These are phyloP conservation scores for Omphalotus olearius DNA, from an alignment of 1,284 basidiomycete genomes.

Conservation along the genomic window DNA sequence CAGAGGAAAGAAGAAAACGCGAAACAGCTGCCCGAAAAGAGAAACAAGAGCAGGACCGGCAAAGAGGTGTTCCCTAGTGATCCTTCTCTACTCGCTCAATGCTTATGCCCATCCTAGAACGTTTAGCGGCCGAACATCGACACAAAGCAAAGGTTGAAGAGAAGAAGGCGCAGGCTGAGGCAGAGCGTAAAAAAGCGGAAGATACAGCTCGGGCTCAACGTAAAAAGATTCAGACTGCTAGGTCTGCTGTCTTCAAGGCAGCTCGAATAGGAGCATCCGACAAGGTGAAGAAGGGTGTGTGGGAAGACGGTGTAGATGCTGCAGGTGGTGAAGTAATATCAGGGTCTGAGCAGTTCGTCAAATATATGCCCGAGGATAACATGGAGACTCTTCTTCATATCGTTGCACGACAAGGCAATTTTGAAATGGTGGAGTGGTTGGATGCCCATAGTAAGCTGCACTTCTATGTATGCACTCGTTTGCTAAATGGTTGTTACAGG, in stretches of 20 bases:
- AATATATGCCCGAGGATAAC: slow-evolving; percentile 43
- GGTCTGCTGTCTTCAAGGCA: slow-evolving; percentile 59
- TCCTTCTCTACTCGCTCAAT: slow-evolving; percentile 9
- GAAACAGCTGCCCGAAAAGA: slow-evolving; percentile 44
- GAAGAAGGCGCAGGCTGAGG: slow-evolving; percentile 53
- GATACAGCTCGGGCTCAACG: slow-evolving; percentile 41
- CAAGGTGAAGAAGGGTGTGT: slow-evolving; percentile 58
- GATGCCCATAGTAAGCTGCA: slow-evolving; percentile 54
- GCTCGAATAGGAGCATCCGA: slow-evolving; percentile 49
- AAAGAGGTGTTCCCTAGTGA: slow-evolving; percentile 38
- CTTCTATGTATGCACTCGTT: slow-evolving; percentile 18
- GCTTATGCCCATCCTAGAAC: slow-evolving; percentile 33
- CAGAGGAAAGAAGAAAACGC: slow-evolving; percentile 43
- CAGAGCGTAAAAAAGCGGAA: slow-evolving; percentile 46
- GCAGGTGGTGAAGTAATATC: slow-evolving; percentile 61
- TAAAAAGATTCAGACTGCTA: slow-evolving; percentile 45
- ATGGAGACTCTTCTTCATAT: slow-evolving; percentile 68
- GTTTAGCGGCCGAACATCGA: slow-evolving; percentile 48
- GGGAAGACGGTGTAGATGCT: slow-evolving; percentile 66
- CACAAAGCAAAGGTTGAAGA: slow-evolving; percentile 48
- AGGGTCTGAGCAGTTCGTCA: slow-evolving; percentile 51
- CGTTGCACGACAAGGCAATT: slow-evolving; percentile 48
- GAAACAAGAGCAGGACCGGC: slow-evolving; percentile 43
- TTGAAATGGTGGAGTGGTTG: slow-evolving; percentile 61
- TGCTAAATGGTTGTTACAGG: slow-evolving; percentile 36